Percentiles rank a stretch among this genome's conserved stretches.
phyloP scores from a whole-genome alignment of 257 asterid genomes.

The Salvia miltiorrhiza region DNA sequence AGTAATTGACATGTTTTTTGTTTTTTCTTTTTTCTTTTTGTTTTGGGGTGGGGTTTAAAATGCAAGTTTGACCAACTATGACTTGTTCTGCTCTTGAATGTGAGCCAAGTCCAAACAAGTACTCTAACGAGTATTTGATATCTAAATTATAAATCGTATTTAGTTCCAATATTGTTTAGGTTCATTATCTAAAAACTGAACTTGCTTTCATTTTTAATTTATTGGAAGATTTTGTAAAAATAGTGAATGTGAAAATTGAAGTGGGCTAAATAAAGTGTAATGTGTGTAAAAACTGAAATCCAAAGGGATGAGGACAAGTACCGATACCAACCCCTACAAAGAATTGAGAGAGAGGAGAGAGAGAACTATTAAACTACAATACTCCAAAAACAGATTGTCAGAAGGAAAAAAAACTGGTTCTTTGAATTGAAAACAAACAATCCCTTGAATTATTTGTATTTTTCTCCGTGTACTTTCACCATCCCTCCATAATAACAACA shows the following conservation, averaged over 20 bases:
- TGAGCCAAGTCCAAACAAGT: constrained; percentile 12
- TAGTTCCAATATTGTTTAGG: not conserved
- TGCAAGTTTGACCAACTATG: not conserved
- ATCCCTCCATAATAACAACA: constrained; percentile 27
- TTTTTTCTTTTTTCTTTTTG: not conserved
- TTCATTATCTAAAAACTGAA: not conserved
- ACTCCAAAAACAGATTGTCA: constrained; percentile 34
- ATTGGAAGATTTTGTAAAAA: not conserved
- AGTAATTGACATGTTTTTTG: not conserved
- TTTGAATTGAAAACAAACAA: constrained; percentile 28
- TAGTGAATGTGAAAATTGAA: constrained; percentile 2
- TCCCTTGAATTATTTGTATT: constrained; percentile 9
- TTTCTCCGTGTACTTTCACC: constrained; percentile 11
- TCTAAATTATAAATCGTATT: not conserved
- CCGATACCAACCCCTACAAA: constrained; percentile 23
- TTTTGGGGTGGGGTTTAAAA: not conserved
- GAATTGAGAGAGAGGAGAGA: constrained; percentile 11
- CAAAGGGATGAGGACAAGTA: constrained; percentile 27
- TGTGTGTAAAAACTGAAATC: constrained; percentile 22
- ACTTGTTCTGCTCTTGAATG: not conserved
- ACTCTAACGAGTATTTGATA: not conserved
- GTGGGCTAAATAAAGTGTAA: constrained; percentile 36
- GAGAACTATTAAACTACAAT: constrained; percentile 21
- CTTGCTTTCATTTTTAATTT: too few relatives aligned
- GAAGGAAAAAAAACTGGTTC: constrained; percentile 31